Evolutionary conservation across 2,329 filamentous ascomycete species (phyloP).

Genomic region (Alternaria consortialis): DNA sequence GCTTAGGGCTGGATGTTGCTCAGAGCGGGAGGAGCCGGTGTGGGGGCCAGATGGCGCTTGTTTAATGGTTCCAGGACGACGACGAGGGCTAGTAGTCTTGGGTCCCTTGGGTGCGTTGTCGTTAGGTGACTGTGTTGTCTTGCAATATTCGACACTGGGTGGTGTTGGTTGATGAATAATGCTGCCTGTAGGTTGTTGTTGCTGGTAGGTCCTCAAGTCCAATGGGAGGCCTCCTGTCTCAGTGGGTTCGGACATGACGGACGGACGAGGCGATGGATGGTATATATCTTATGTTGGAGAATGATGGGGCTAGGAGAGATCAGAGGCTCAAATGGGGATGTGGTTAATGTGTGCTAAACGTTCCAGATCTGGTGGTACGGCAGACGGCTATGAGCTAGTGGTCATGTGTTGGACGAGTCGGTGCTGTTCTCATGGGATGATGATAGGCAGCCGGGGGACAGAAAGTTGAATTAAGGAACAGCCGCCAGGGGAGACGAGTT

Average conservation of each 20-base stretch:
- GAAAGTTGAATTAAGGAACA: slow-evolving; percentile 43
- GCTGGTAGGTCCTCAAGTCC: slow-evolving; percentile 30
- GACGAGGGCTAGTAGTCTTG: slow-evolving; percentile 37
- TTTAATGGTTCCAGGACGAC: slow-evolving; percentile 37
- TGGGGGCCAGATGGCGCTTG: slow-evolving; percentile 35
- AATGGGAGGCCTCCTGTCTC: slow-evolving; percentile 47
- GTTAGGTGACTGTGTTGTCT: slow-evolving; percentile 40
- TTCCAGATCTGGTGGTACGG: slow-evolving; percentile 46
- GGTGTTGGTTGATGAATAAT: slow-evolving; percentile 24
- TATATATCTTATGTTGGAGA: slow-evolving; percentile 44
- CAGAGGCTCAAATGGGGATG: slow-evolving; percentile 44
- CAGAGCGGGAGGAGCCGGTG: slow-evolving; percentile 39
- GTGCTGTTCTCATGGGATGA: slow-evolving; percentile 37
- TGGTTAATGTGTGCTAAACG: slow-evolving; percentile 36
- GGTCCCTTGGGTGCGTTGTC: slow-evolving; percentile 35
- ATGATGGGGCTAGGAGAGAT: slow-evolving; percentile 40
- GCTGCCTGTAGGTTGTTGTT: slow-evolving; percentile 34
- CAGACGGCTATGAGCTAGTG: slow-evolving; percentile 44
- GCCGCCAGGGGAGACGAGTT: slow-evolving; percentile 35
- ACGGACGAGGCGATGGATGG: slow-evolving; percentile 35
- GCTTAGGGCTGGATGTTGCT: slow-evolving; percentile 43
- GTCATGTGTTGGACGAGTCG: slow-evolving; percentile 41
- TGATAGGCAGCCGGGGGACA: slow-evolving; percentile 42
- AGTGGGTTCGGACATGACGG: slow-evolving; percentile 45
- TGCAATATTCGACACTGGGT: slow-evolving; percentile 30